Evolutionary conservation across 2,329 filamentous ascomycete genomes (phyloP).

Genomic region (Fusarium sp.): DNA sequence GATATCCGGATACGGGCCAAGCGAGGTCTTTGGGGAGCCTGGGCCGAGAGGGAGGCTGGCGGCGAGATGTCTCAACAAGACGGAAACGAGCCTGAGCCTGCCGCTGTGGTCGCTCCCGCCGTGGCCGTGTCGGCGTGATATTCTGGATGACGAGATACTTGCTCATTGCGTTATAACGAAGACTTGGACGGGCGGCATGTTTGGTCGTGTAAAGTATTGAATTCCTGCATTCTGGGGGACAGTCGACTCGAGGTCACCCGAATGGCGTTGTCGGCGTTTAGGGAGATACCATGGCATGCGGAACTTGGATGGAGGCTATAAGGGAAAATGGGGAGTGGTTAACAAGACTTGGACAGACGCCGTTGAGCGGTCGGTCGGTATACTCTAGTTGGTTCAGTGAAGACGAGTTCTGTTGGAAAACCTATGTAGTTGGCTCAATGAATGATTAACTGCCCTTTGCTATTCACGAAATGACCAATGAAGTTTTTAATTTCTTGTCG

Average conservation of each 20-base stretch:
- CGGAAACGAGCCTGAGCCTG: constrained; percentile 51
- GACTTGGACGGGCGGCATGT: constrained; percentile 40
- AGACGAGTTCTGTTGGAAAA: constrained; percentile 28
- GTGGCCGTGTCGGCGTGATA: constrained; percentile 55
- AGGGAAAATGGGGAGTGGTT: constrained; percentile 39
- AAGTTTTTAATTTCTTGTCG: not conserved
- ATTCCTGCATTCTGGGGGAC: constrained; percentile 49
- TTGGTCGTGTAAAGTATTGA: constrained; percentile 51
- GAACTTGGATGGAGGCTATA: constrained; percentile 41
- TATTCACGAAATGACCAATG: not conserved
- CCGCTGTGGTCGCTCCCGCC: constrained; percentile 46
- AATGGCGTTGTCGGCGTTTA: constrained; percentile 54
- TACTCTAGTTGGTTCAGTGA: constrained; percentile 27
- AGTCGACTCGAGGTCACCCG: constrained; percentile 46
- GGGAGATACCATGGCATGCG: constrained; percentile 54
- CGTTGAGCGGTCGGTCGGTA: constrained; percentile 22
- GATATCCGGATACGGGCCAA: constrained; percentile 89
- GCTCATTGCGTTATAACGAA: constrained; percentile 40
- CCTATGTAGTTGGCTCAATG: constrained; percentile 20
- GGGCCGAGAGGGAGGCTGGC: constrained; percentile 84
- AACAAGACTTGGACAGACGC: constrained; percentile 11
- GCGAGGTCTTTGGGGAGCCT: constrained; percentile 95
- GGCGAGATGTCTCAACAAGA: constrained; percentile 69
- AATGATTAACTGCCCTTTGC: constrained; percentile 8
- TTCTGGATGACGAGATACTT: constrained; percentile 16